phyloP scores from a whole-genome alignment of 2,329 filamentous ascomycete species.

The Gnomoniopsis sp. region DNA sequence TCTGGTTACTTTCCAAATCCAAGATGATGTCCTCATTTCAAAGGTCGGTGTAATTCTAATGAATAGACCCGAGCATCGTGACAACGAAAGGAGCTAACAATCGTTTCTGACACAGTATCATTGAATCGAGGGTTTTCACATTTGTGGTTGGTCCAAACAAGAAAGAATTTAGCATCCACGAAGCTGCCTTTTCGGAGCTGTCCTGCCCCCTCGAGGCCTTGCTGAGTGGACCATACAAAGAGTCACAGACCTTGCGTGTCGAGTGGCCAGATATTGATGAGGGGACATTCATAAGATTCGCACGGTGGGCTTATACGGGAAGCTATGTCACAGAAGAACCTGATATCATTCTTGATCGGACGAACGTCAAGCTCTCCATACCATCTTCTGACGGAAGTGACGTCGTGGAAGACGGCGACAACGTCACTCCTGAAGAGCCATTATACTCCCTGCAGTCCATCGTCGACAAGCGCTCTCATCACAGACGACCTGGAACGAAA shows the following conservation, averaged over 20 bases:
- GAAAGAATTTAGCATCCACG: slow-evolving; percentile 2
- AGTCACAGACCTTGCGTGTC: slow-evolving; percentile 13
- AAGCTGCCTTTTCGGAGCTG: slow-evolving; percentile 1
- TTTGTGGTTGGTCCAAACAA: slow-evolving; percentile 4
- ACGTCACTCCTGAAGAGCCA: neutral
- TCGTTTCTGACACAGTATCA: slow-evolving; percentile 8
- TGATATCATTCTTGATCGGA: neutral
- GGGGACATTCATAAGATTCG: slow-evolving; percentile 15
- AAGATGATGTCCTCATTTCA: too few species aligned
- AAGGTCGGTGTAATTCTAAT: too few species aligned
- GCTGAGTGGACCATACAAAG: slow-evolving; percentile 12
- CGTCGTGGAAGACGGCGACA: too few species aligned
- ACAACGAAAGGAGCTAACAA: too few species aligned
- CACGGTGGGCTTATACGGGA: slow-evolving; percentile 17
- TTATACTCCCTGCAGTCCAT: neutral
- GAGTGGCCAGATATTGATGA: slow-evolving; percentile 19
- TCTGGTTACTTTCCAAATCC: too few species aligned
- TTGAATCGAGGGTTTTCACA: slow-evolving; percentile 1
- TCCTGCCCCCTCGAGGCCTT: slow-evolving; percentile 14
- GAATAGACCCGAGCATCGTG: too few species aligned
- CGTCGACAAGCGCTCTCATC: neutral
- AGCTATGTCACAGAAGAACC: slow-evolving; percentile 13
- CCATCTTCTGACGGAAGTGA: too few species aligned
- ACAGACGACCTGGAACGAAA: too few species aligned
- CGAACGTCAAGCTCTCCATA: neutral